These are phyloP conservation scores for Xylaria sp. DNA, from an alignment of 2,329 filamentous ascomycete species.

Conservation along the genomic window DNA sequence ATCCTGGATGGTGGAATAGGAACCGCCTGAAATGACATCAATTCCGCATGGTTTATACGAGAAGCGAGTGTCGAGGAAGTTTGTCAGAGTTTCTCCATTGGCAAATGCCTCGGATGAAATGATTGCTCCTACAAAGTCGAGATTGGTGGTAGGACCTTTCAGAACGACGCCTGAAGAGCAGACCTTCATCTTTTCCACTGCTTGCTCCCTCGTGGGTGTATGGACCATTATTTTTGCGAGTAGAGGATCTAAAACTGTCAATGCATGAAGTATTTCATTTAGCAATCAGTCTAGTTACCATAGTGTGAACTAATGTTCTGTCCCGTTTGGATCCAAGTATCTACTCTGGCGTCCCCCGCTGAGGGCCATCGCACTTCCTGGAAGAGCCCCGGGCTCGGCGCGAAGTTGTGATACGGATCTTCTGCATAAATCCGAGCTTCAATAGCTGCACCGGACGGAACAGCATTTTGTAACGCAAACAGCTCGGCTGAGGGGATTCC, in stretches of 20 bases:
- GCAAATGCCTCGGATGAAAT: slow-evolving; percentile 6
- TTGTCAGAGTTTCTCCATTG: slow-evolving; percentile 11
- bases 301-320: slow-evolving; percentile 18
- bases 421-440: slow-evolving; percentile 32
- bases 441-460: slow-evolving; percentile 15
- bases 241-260: slow-evolving; percentile 23
- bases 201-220: slow-evolving; percentile 9
- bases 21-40: slow-evolving; percentile 21
- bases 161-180: slow-evolving; percentile 12
- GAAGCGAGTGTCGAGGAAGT: slow-evolving; percentile 21
- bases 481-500: slow-evolving; percentile 13
- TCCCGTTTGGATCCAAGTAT: slow-evolving; percentile 26
- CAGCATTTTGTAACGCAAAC: neutral
- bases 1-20: slow-evolving; percentile 27
- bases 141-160: slow-evolving; percentile 13
- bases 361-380: slow-evolving; percentile 22
- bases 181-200: slow-evolving; percentile 10
- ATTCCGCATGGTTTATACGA: slow-evolving; percentile 14
- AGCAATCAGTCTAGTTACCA: neutral
- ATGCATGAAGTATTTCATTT: neutral
- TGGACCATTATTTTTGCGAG: slow-evolving; percentile 22
- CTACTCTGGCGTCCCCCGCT: slow-evolving; percentile 13
- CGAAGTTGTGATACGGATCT: slow-evolving; percentile 23
- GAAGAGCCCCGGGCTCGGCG: slow-evolving; percentile 19
- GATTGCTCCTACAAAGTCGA: slow-evolving; percentile 13